These are phyloP conservation scores for Boletellus deceptivus DNA, from an alignment of 1,284 basidiomycete genomes.

Conservation along the genomic window DNA sequence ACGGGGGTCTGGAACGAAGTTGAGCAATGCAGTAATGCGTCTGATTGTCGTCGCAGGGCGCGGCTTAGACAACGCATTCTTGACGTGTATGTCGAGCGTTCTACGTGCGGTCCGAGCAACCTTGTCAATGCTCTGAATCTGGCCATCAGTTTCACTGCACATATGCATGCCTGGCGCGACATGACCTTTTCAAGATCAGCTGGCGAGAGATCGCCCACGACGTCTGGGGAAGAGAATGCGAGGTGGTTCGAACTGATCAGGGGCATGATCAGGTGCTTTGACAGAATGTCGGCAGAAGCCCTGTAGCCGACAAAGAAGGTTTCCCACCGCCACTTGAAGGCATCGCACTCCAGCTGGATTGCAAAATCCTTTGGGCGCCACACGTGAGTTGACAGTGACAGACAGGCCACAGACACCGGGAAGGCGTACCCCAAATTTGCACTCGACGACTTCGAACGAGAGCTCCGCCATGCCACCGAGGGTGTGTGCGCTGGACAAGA, in stretches of 20 bases:
- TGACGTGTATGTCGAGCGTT: constrained; percentile 66
- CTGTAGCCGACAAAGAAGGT: constrained; percentile 60
- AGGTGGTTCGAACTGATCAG: constrained; percentile 67
- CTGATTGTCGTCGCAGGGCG: constrained; percentile 60
- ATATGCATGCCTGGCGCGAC: constrained; percentile 2
- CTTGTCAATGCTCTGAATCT: constrained; percentile 60
- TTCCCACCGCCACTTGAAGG: constrained; percentile 78
- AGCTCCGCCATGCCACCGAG: constrained; percentile 54
- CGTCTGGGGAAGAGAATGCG: constrained; percentile 58
- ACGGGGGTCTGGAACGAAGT: constrained; percentile 63
- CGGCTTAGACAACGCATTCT: constrained; percentile 64
- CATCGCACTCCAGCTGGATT: constrained; percentile 53
- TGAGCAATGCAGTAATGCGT: constrained; percentile 67
- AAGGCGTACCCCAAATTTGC: constrained; percentile 53
- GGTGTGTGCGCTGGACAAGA: constrained; percentile 55
- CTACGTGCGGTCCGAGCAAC: constrained; percentile 64
- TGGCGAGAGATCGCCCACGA: constrained; percentile 51
- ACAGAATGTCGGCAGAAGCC: constrained; percentile 64
- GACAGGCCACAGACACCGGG: neutral
- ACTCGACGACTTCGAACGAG: constrained; percentile 56
- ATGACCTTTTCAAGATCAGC: constrained; percentile 64
- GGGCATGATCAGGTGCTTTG: constrained; percentile 71
- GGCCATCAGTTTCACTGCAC: constrained; percentile 6
- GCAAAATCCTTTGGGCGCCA: constrained; percentile 55
- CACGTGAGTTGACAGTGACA: constrained; percentile 11